phyloP scores from a whole-genome alignment of 2,329 filamentous ascomycete species.

The Colletotrichum incanum region DNA sequence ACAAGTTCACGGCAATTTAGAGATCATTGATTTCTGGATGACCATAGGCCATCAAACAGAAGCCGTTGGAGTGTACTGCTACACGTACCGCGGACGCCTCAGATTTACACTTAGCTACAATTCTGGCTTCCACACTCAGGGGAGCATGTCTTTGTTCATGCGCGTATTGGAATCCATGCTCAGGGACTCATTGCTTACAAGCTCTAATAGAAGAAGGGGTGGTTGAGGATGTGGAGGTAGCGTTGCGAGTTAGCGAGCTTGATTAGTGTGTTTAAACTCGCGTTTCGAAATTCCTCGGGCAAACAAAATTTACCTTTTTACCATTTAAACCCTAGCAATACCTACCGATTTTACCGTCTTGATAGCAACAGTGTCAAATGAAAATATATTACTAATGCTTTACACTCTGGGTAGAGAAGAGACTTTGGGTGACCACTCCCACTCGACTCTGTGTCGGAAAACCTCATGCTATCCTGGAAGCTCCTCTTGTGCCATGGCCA shows the following conservation, averaged over 20 bases:
- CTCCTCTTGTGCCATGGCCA: neutral
- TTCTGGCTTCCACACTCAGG: conserved; percentile 12
- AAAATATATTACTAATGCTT: too few relatives aligned
- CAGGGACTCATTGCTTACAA: neutral
- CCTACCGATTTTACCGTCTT: too few relatives aligned
- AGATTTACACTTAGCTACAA: conserved; percentile 26
- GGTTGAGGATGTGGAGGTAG: neutral
- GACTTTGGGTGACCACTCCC: neutral
- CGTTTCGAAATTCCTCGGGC: too few relatives aligned
- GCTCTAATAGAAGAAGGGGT: neutral
- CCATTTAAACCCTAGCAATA: too few relatives aligned
- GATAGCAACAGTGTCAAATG: too few relatives aligned
- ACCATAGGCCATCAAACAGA: conserved; percentile 10
- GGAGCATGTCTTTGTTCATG: neutral
- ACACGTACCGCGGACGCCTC: neutral
- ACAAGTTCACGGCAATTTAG: neutral
- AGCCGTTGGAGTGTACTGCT: conserved; percentile 14
- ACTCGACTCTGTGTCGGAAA: neutral
- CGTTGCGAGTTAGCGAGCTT: neutral
- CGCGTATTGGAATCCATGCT: neutral
- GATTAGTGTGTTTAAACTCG: too few relatives aligned
- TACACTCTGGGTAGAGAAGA: too few relatives aligned
- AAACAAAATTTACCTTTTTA: too few relatives aligned
- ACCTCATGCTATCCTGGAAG: neutral
- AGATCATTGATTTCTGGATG: conserved; percentile 21